Base-by-base conservation (phyloP, 164 flowering plant species). In the Piper betle region DNA sequence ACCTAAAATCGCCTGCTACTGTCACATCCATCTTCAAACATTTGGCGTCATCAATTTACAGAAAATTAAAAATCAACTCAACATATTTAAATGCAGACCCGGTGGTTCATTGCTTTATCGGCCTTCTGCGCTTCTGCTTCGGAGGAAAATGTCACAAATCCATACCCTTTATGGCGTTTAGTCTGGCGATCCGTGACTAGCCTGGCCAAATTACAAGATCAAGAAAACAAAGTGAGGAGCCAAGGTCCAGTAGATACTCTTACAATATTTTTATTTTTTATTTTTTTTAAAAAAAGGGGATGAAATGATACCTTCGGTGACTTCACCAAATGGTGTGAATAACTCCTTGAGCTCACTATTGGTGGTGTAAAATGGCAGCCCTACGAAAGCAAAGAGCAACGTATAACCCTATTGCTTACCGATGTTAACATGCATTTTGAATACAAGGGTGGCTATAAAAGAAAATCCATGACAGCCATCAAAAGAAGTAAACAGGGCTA, bases 101-200 rank as follows among this genome's bases (percentile, higher is more conserved):
- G 78, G 70, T 88, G 84, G 79, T 86, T 69, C 87, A 90, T 71
- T 63, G 83, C 76, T 60, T 81, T 77, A 61, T 85, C 11, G 4
- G 97, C 97, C 59, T 76, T 80, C 37, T 71, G 79, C 19, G 95
- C 97, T 6, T 82, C 87, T 59, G 2, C 42, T 46, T 80, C 82
- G 3, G 86, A 75, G 40, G 80, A 68, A 63, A 64, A 91, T 6
- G 81, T 67, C n/a, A 91, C 84, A 69, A 87, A 91, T 13, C 91
- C 97, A 72, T 79, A 85, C 19, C 97, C 97, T 73, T 83, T 91
- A 38, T 86, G 86, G 76, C 86, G 83, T 58, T 58, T 71, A 8
- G 89, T 84, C 63, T 60, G 68, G 10, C 62, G 66, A 62, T 91
- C 95, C 55, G 6, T 57, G 18, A 91, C 68, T 50, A 91, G 68